Evolutionary conservation across 31 red algal genomes (phyloP), one percentile per base, ranked within the genome.

Genomic region (Odonthalia washingtoniensis): DNA sequence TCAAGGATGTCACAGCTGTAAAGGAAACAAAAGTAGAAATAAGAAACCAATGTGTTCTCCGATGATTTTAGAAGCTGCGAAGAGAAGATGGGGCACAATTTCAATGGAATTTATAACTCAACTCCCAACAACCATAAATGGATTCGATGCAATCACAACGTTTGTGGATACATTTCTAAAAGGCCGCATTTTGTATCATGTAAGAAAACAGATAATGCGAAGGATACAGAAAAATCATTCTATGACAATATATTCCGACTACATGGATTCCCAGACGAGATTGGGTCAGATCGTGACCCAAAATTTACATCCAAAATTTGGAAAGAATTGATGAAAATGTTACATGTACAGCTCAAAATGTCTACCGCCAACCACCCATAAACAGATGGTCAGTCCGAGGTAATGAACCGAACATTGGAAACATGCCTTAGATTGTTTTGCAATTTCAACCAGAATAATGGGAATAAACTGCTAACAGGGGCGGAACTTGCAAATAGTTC

Each of bases 91-190:
- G 77, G 49, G 77, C 17, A 40, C 40, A 24, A 24, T 80, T 40
- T 44, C 77, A 1, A 65, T 26, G 1, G 46, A 79, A 4, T 79
- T 79, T 60, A 61, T 61, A 52, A 72, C 77, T 1, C 21, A 4
- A 4, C 63, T 87, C 12, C 84, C 72, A 3, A 53, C n/a, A 2
- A 87, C 84, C n/a, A n/a, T n/a, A n/a, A n/a, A n/a, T n/a, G n/a
- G n/a, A n/a, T n/a, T n/a, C n/a, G n/a, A n/a, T n/a, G n/a, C n/a
- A n/a, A n/a, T n/a, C n/a, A n/a, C n/a, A n/a, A n/a, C n/a, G n/a
- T n/a, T n/a, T n/a, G n/a, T n/a, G n/a, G n/a, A n/a, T n/a, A n/a
- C n/a, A n/a, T 86, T 2, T 77, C 82, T 6, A 4, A 40, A 53
- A 60, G 74, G 26, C 66, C 67, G 5, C 82, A 63, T 74, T 86